Conservation (phyloP, 148 eudicot species). For the Fagopyrum homotropicum region DNA sequence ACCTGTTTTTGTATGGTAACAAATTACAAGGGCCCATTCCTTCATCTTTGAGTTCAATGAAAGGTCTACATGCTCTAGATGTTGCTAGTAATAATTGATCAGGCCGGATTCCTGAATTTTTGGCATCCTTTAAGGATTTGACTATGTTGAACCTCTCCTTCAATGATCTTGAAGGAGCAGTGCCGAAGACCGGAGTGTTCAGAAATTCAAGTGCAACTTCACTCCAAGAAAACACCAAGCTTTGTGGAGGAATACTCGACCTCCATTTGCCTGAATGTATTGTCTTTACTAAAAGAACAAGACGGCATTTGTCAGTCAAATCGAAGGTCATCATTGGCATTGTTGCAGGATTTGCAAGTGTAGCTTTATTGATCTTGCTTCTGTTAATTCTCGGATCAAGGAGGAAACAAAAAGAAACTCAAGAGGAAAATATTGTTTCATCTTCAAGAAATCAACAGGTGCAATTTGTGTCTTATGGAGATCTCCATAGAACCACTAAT, state of each 20-base stretch:
- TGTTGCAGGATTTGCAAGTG: not conserved
- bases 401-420: not conserved
- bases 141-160: not conserved
- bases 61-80: constrained; percentile 12
- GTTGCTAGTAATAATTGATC: constrained; percentile 15
- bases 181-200: constrained; percentile 20
- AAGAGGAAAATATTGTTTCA: not conserved
- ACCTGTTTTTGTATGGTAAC: constrained; percentile 5
- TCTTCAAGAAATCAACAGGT: not conserved
- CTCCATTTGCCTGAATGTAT: constrained; percentile 16
- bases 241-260: constrained; percentile 21
- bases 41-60: constrained; percentile 12
- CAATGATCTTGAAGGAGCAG: constrained; percentile 11
- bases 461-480: constrained; percentile 16
- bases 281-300: not conserved
- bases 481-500: constrained; percentile 18
- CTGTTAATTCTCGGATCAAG: not conserved
- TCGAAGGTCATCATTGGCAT: not conserved
- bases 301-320: not conserved
- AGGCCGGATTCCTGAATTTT: constrained; percentile 17
- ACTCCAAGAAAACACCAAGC: constrained; percentile 16
- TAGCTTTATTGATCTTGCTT: not conserved
- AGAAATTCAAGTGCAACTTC: constrained; percentile 8
- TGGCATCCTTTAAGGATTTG: constrained; percentile 11
- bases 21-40: constrained; percentile 18